Conservation (phyloP, 2,329 filamentous ascomycete genomes). For the Penicillium digitatum region DNA sequence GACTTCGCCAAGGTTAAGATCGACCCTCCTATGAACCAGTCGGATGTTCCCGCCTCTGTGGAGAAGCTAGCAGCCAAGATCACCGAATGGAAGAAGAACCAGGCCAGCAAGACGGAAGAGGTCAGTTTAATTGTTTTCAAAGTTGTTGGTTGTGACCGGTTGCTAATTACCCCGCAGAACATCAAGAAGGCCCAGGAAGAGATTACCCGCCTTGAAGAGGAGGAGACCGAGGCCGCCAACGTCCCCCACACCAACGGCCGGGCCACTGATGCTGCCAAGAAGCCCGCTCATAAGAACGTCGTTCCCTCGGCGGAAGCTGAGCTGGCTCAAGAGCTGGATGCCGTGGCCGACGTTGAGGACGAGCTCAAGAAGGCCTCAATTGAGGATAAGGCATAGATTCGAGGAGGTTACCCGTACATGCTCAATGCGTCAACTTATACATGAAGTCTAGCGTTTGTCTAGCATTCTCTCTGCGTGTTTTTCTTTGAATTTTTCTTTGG, state of each 20-base stretch:
- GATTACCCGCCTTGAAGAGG: constrained; percentile 75
- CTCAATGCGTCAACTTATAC: constrained; percentile 9
- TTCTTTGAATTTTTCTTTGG: constrained; percentile 10
- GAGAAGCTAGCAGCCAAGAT: constrained; percentile 95
- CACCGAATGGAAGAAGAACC: constrained; percentile 83
- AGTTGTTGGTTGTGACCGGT: not conserved
- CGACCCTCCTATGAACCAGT: constrained; percentile 79
- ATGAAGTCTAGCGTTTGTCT: constrained; percentile 24
- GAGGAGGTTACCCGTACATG: constrained; percentile 13
- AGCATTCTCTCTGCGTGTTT: constrained; percentile 21
- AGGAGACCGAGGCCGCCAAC: constrained; percentile 60
- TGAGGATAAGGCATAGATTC: constrained; percentile 49
- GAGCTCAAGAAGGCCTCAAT: constrained; percentile 59
- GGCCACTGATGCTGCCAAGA: constrained; percentile 51
- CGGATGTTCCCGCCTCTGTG: constrained; percentile 71
- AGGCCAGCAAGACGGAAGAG: constrained; percentile 82
- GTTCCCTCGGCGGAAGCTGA: constrained; percentile 52
- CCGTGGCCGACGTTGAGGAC: constrained; percentile 55
- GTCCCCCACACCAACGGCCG: constrained; percentile 40
- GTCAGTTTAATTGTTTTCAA: constrained; percentile 53
- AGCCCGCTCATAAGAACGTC: constrained; percentile 53
- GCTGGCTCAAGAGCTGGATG: constrained; percentile 56
- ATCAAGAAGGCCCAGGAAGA: constrained; percentile 94
- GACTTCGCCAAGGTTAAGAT: constrained; percentile 80
- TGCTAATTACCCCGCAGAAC: constrained; percentile 60